These are phyloP conservation scores for Fusarium praegraminearum DNA, from an alignment of 2,329 filamentous ascomycete species.

Conservation along the genomic window DNA sequence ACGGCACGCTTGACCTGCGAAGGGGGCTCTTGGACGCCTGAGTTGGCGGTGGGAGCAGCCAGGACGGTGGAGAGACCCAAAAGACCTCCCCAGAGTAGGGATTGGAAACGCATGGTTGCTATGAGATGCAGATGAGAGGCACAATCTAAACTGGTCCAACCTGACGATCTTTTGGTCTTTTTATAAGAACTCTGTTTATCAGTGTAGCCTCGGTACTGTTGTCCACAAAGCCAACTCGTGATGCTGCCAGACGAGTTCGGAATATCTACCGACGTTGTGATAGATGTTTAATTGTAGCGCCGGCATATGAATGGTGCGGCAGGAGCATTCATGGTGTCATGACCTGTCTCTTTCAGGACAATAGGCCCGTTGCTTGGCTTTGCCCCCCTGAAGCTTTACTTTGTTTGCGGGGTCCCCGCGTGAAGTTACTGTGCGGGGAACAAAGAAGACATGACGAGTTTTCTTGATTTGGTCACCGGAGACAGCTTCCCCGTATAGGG, in stretches of 20 bases:
- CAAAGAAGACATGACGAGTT: background rate
- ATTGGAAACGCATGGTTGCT: constrained; percentile 26
- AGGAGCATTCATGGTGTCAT: constrained; percentile 11
- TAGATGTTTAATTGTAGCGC: background rate
- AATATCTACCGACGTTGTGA: constrained; percentile 15
- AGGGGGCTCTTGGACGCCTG: constrained; percentile 3
- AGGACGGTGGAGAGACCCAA: constrained; percentile 33
- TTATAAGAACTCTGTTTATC: constrained; percentile 4
- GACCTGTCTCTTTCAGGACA: constrained; percentile 15
- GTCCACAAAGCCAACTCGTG: background rate
- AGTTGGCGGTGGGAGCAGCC: constrained; percentile 31
- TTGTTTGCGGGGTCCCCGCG: constrained; percentile 32
- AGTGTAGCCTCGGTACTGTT: constrained; percentile 10
- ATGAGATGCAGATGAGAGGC: background rate
- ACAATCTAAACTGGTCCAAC: background rate
- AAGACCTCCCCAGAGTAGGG: constrained; percentile 33
- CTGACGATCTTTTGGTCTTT: background rate
- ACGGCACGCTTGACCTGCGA: constrained; percentile 28
- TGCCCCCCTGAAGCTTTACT: background rate
- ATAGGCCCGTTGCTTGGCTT: background rate
- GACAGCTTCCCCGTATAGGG: constrained; percentile 10
- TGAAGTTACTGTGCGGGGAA: constrained; percentile 19
- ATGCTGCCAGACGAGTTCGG: constrained; percentile 15
- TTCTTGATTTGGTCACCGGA: constrained; percentile 26
- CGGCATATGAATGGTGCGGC: constrained; percentile 24